These are phyloP conservation scores for Narthecium ossifragum DNA, from an alignment of 106 monocot species.

Conservation along the genomic window DNA sequence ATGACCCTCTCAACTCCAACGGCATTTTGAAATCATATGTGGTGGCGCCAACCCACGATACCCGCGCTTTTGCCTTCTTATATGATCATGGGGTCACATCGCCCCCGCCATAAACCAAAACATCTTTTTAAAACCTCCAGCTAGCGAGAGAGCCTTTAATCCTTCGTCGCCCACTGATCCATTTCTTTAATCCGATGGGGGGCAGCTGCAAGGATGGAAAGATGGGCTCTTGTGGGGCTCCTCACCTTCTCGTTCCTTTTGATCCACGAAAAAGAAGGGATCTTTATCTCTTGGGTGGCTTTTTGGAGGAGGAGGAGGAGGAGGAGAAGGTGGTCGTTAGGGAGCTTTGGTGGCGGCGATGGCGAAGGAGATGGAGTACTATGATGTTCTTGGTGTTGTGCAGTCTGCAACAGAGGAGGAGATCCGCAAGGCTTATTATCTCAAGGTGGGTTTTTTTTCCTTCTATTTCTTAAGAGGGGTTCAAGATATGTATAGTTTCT, in stretches of 20 bases:
- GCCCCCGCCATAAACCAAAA: neutral
- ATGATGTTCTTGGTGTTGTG: constrained; percentile 53
- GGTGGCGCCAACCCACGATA: neutral
- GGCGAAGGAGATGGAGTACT: constrained; percentile 61
- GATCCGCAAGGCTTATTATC: constrained; percentile 68
- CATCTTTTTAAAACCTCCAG: too few species aligned
- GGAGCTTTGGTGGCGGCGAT: constrained; percentile 1
- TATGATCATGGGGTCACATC: too few species aligned
- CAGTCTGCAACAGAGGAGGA: constrained; percentile 51
- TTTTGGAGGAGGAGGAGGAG: neutral
- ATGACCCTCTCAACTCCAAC: too few species aligned
- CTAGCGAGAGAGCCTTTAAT: too few species aligned
- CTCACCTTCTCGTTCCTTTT: neutral
- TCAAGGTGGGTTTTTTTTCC: constrained; percentile 37
- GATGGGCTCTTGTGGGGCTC: neutral
- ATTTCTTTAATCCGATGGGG: constrained; percentile 12
- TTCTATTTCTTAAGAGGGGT: neutral
- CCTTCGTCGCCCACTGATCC: neutral
- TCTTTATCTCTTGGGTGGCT: too few species aligned
- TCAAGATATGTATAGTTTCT: too few species aligned
- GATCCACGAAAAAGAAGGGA: neutral
- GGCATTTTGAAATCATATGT: too few species aligned
- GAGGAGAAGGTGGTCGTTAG: neutral
- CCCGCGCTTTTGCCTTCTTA: neutral
- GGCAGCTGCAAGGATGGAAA: constrained; percentile 6